Conservation (phyloP, 2,329 filamentous ascomycete species). For the Fusarium sp. region DNA sequence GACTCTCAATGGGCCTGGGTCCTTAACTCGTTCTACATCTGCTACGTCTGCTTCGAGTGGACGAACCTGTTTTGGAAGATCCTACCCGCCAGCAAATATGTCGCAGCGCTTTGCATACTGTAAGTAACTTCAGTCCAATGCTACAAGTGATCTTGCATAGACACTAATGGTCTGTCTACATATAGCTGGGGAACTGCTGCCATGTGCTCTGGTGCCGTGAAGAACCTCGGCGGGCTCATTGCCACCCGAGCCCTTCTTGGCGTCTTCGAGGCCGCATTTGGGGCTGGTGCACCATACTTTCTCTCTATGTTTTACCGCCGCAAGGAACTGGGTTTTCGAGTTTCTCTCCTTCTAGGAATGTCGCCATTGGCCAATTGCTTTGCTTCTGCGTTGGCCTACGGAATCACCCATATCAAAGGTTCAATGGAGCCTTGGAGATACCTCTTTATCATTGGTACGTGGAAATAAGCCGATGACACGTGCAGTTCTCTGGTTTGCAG, state of each 20-base stretch:
- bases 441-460: slow-evolving; percentile 6
- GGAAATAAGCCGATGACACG: no score
- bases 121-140: neutral
- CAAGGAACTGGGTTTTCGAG: slow-evolving; percentile 26
- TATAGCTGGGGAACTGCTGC: slow-evolving; percentile 36
- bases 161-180: accelerated
- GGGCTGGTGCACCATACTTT: slow-evolving; percentile 35
- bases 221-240: slow-evolving; percentile 22
- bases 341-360: slow-evolving; percentile 28
- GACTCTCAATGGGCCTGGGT: slow-evolving; percentile 35
- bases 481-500: neutral
- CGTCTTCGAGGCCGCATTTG: slow-evolving; percentile 35
- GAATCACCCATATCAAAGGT: slow-evolving; percentile 20
- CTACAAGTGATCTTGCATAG: accelerated
- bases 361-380: slow-evolving; percentile 32
- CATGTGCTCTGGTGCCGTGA: slow-evolving; percentile 25
- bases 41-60: slow-evolving; percentile 36
- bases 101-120: slow-evolving; percentile 29
- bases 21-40: slow-evolving; percentile 40
- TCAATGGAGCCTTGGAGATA: slow-evolving; percentile 34
- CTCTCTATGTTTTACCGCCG: slow-evolving; percentile 31
- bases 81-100: slow-evolving; percentile 31
- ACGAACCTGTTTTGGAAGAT: slow-evolving; percentile 38
- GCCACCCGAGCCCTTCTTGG: slow-evolving; percentile 25
- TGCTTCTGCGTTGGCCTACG: slow-evolving; percentile 29